Evolutionary conservation across 345 rosid species (phyloP).

Genomic region (Aurinia saxatilis): DNA sequence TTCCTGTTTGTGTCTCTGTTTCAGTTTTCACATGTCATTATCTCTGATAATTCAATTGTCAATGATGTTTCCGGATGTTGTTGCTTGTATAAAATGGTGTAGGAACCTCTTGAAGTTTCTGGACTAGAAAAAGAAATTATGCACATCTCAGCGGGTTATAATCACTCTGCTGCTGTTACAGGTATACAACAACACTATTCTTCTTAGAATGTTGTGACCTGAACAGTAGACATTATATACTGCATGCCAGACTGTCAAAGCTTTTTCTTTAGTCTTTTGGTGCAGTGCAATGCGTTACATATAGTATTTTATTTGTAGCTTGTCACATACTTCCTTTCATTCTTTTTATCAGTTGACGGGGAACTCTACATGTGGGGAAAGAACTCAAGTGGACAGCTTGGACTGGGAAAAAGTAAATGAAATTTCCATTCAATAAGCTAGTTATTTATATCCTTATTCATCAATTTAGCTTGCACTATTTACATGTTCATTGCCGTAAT

Average conservation of each 20-base stretch:
- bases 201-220: background rate
- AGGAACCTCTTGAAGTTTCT: conserved; percentile 75
- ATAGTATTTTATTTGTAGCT: background rate
- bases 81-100: conserved; percentile 18
- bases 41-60: background rate
- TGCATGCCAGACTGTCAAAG: background rate
- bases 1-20: background rate
- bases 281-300: background rate
- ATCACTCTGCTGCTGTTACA: conserved; percentile 90
- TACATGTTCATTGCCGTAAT: background rate
- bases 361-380: conserved; percentile 92
- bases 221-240: background rate
- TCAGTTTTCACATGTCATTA: background rate
- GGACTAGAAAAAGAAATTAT: conserved; percentile 55
- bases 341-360: conserved; percentile 51
- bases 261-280: background rate
- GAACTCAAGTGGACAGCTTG: conserved; percentile 92
- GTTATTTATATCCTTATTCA: background rate
- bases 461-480: background rate
- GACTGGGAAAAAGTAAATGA: conserved; percentile 79
- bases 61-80: background rate
- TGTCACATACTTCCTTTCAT: background rate
- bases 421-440: background rate
- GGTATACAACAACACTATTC: conserved; percentile 31
- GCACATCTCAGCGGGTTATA: conserved; percentile 77